A percentile compares a stretch with the other conserved stretches of the same genome.
Conservation (phyloP, 495 filamentous ascomycete genomes). For the Cercophora newfieldiana region DNA sequence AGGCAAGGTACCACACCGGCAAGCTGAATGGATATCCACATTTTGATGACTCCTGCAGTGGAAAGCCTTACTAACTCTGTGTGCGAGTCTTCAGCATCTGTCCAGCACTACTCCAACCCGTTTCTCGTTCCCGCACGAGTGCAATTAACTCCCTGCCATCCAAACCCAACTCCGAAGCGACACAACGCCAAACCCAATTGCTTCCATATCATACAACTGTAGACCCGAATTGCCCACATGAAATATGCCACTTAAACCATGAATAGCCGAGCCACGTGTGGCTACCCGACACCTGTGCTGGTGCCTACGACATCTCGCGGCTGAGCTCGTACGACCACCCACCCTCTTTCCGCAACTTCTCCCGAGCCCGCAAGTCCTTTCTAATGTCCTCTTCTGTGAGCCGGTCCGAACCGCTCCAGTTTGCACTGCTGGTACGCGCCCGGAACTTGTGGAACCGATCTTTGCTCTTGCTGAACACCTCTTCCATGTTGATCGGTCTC, state of each 20-base stretch:
- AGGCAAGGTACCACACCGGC: background rate
- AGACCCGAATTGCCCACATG: background rate
- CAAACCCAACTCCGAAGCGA: background rate
- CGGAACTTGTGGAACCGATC: slow-evolving; percentile 82
- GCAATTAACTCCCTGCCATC: background rate
- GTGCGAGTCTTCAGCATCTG: background rate
- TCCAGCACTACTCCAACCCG: background rate
- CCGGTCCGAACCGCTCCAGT: slow-evolving; percentile 84
- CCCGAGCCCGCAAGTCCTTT: slow-evolving; percentile 75
- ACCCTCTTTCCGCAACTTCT: slow-evolving; percentile 77
- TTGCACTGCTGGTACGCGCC: slow-evolving; percentile 84
- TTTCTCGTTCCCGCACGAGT: background rate
- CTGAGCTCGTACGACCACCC: slow-evolving; percentile 74
- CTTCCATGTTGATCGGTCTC: slow-evolving; percentile 84
- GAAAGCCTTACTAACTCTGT: background rate
- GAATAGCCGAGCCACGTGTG: background rate
- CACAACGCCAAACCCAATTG: background rate
- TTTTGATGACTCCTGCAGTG: slow-evolving; percentile 1
- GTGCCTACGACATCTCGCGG: slow-evolving; percentile 39
- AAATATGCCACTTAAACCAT: background rate
- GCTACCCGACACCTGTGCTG: background rate
- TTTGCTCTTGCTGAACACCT: slow-evolving; percentile 84
- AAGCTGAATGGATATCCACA: background rate
- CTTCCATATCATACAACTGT: background rate
- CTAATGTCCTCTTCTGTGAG: slow-evolving; percentile 87